Evolutionary conservation across 805 yeast species (phyloP).

Genomic region (Yarrowia keelungensis): DNA sequence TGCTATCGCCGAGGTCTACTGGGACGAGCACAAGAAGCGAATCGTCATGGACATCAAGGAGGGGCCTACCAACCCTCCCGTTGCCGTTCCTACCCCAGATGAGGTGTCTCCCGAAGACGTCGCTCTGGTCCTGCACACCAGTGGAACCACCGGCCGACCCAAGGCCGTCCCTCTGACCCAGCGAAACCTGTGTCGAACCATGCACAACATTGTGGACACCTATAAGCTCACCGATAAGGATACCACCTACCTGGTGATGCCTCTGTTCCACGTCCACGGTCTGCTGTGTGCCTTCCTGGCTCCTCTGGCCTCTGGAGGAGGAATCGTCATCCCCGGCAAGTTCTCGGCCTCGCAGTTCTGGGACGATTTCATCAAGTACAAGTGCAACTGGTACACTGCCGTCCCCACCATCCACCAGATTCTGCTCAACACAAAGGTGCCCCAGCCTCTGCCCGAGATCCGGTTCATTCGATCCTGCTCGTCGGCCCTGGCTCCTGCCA

Average conservation of each 20-base stretch:
- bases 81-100: constrained; percentile 30
- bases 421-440: constrained; percentile 60
- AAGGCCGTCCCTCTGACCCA: constrained; percentile 78
- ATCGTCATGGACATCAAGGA: constrained; percentile 50
- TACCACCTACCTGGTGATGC: constrained; percentile 72
- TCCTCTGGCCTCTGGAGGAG: constrained; percentile 65
- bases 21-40: constrained; percentile 52
- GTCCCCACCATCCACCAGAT: constrained; percentile 81
- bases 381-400: constrained; percentile 75
- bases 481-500: constrained; percentile 70
- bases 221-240: constrained; percentile 60
- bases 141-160: constrained; percentile 80
- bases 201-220: constrained; percentile 64
- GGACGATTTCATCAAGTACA: constrained; percentile 58
- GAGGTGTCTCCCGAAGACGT: constrained; percentile 57
- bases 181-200: constrained; percentile 64
- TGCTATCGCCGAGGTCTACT: constrained; percentile 62
- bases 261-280: constrained; percentile 80
- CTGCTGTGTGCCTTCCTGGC: constrained; percentile 69
- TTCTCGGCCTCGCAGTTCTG: constrained; percentile 70
- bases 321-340: constrained; percentile 65
- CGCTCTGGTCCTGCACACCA: constrained; percentile 72
- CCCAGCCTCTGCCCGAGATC: constrained; percentile 59
- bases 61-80: constrained; percentile 6
- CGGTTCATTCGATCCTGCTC: constrained; percentile 78